A percentile compares a stretch with the other conserved stretches of the same genome.
Evolutionary conservation across 176 grass and related monocot genomes (phyloP).

Genomic region (Otatea glauca): DNA sequence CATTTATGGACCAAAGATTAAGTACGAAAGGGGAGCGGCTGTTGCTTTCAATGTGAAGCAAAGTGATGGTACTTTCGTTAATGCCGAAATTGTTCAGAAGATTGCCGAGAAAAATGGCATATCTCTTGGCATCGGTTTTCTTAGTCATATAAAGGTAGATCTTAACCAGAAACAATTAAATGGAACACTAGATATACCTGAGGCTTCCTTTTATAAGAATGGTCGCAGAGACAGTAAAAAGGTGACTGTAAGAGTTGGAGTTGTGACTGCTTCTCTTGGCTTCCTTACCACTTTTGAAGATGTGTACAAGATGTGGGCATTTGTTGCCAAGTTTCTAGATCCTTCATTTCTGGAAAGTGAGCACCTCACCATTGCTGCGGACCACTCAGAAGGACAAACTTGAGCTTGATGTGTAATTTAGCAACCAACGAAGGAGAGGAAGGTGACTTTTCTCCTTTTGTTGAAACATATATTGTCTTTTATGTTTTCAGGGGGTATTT

Average conservation of each 20-base stretch:
- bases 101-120: constrained; percentile 91
- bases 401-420: constrained; percentile 57
- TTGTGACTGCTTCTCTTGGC: constrained; percentile 92
- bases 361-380: constrained; percentile 48
- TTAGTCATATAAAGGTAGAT: constrained; percentile 85
- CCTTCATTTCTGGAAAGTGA: constrained; percentile 80
- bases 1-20: constrained; percentile 98
- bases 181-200: constrained; percentile 55
- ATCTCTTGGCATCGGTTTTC: constrained; percentile 89
- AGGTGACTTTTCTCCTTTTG: constrained; percentile 57
- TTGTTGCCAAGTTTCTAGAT: constrained; percentile 93
- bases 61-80: constrained; percentile 65
- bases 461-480: constrained; percentile 37
- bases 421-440: constrained; percentile 41
- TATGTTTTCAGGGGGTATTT: constrained; percentile 45
- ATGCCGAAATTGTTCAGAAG: constrained; percentile 93
- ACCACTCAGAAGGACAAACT: constrained; percentile 57
- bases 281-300: constrained; percentile 99
- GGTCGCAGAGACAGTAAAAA: constrained; percentile 70
- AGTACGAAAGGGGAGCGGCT: constrained; percentile 97
- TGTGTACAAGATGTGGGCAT: constrained; percentile 98
- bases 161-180: constrained; percentile 65
- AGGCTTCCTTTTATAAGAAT: constrained; percentile 63
- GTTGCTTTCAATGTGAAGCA: constrained; percentile 96
- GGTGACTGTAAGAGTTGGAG: constrained; percentile 75